These are phyloP conservation scores for Fabrea salina DNA, from an alignment of 169 alveolate species.

Conservation along the genomic window DNA sequence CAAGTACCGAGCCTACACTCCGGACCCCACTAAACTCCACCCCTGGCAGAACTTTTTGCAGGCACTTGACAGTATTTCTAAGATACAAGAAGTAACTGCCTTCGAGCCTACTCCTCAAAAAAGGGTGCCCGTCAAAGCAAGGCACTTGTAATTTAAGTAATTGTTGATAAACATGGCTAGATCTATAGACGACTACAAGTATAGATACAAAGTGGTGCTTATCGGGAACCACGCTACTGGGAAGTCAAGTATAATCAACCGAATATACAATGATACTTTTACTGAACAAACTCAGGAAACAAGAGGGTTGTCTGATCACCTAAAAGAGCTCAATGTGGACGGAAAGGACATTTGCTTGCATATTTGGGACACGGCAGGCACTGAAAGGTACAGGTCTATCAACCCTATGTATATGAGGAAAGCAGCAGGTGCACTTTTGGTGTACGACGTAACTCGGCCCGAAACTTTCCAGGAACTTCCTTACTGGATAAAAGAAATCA, in stretches of 20 bases:
- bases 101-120: not conserved
- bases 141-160: constrained; percentile 5
- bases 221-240: not conserved
- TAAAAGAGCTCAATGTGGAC: not conserved
- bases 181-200: too few relatives aligned
- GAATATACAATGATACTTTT: not conserved
- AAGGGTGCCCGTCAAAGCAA: not conserved
- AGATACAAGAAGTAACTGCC: not conserved
- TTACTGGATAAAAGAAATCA: constrained; percentile 58
- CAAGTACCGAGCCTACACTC: not conserved
- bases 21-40: not conserved
- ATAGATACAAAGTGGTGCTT: not conserved
- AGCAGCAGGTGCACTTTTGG: constrained; percentile 96
- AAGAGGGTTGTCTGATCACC: not conserved
- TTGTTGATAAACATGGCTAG: too few relatives aligned
- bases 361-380: constrained; percentile 94
- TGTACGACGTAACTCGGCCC: constrained; percentile 92
- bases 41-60: constrained; percentile 10
- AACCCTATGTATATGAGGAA: constrained; percentile 88
- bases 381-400: constrained; percentile 91
- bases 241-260: not conserved
- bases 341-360: constrained; percentile 45
- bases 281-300: not conserved
- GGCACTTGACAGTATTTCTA: not conserved
- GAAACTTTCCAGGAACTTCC: constrained; percentile 85